These are phyloP conservation scores for Saksenaea oblongispora DNA, from an alignment of 371 early-diverging fungal genomes.

Conservation along the genomic window DNA sequence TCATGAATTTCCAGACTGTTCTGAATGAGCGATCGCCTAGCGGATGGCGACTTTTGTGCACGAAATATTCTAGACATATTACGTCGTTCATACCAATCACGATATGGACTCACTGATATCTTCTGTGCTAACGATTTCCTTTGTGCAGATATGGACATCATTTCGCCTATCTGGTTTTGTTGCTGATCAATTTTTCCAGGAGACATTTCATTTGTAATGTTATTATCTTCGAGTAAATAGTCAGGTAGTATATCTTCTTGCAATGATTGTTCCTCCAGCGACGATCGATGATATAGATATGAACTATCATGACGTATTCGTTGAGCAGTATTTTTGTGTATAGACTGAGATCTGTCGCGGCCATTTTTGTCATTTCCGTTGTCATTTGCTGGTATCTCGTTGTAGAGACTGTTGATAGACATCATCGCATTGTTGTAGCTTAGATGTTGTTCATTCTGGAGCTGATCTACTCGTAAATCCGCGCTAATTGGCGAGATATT, in stretches of 20 bases:
- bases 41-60: background rate
- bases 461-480: background rate
- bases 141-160: background rate
- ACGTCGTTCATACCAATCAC: background rate
- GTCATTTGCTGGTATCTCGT: background rate
- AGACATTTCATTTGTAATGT: background rate
- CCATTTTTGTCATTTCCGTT: background rate
- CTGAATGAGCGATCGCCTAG: background rate
- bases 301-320: background rate
- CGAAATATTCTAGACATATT: constrained; percentile 1
- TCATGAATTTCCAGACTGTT: background rate
- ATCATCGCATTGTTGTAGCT: background rate
- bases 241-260: constrained; percentile 30
- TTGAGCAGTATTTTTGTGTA: background rate
- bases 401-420: background rate
- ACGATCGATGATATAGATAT: background rate
- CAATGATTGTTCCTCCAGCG: background rate
- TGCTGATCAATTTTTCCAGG: constrained; percentile 2
- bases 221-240: constrained; percentile 20
- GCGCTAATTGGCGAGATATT: background rate
- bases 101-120: background rate
- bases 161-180: background rate
- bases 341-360: background rate
- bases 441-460: background rate
- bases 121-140: background rate